Percentiles rank a stretch among this genome's conserved stretches.
These are phyloP conservation scores for Raffaelea arxii DNA, from an alignment of 2,329 filamentous ascomycete species.

Conservation along the genomic window DNA sequence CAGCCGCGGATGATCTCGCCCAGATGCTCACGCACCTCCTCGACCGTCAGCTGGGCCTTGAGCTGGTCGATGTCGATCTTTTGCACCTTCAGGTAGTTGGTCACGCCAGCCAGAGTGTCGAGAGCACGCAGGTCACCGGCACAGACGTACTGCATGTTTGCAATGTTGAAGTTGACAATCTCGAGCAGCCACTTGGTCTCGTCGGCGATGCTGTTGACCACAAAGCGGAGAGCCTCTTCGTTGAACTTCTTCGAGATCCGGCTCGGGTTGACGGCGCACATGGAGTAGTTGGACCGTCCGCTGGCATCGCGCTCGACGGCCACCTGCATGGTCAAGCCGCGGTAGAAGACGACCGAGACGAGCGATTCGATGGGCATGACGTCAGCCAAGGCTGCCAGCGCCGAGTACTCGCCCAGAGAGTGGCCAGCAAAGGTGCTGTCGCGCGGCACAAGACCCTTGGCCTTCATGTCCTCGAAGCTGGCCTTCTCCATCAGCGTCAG, in stretches of 20 bases:
- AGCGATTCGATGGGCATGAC: slow-evolving; percentile 99
- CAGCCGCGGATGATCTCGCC: slow-evolving; percentile 85
- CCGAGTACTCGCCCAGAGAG: slow-evolving; percentile 96
- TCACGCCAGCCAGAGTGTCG: slow-evolving; percentile 67
- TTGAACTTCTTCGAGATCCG: slow-evolving; percentile 98
- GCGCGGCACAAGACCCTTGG: slow-evolving; percentile 88
- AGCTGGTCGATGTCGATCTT: slow-evolving; percentile 95
- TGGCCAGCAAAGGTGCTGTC: slow-evolving; percentile 98
- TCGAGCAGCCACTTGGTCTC: slow-evolving; percentile 92
- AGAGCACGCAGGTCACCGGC: slow-evolving; percentile 61
- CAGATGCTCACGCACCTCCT: slow-evolving; percentile 84
- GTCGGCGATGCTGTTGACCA: slow-evolving; percentile 90
- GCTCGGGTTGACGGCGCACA: slow-evolving; percentile 98
- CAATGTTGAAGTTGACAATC: slow-evolving; percentile 94
- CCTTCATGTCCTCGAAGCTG: slow-evolving; percentile 97
- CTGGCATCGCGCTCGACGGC: slow-evolving; percentile 91
- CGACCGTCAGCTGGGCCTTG: slow-evolving; percentile 74
- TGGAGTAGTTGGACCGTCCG: slow-evolving; percentile 95
- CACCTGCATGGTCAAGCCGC: slow-evolving; percentile 97
- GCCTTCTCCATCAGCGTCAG: slow-evolving; percentile 99
- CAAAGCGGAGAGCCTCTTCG: slow-evolving; percentile 92
- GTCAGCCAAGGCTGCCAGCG: slow-evolving; percentile 87
- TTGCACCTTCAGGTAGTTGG: slow-evolving; percentile 92
- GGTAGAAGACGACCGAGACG: slow-evolving; percentile 98
- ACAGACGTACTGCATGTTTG: slow-evolving; percentile 67